Evolutionary conservation across 345 rosid genomes (phyloP), one percentile per base, ranked within the genome.

Genomic region (Lagerstroemia speciosa): DNA sequence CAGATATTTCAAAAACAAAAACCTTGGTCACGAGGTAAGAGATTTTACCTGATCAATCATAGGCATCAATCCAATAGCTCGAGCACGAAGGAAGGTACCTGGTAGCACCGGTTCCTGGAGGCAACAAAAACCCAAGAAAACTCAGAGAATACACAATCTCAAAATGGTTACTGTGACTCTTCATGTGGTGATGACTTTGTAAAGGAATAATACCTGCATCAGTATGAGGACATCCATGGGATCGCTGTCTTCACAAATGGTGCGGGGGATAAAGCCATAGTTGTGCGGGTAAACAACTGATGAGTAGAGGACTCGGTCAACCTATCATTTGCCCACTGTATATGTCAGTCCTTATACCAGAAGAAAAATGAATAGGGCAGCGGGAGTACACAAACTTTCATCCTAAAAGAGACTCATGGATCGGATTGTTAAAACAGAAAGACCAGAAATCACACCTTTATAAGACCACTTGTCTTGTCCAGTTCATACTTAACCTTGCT

Each of bases 201-300:
- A 68, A 65, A 48, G 69, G n/a, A 20, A 55, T 20, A 50, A 19
- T 76, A 89, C 99, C 98, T 94, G 99, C 99, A 94, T 94, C 74
- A 94, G 86, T 70, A 94, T 70, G 75, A 94, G 85, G 65, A 94
- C 99, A 79, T 94, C 98, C 80, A 94, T 89, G 26, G 99, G 99
- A 76, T 94, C 99, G 74, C 92, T 88, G 75, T 94, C 99, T 77
- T 94, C 99, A 72, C 99, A 94, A 48, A 94, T 69, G 64, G 99
- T 94, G 64, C 99, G 83, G 0, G 99, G 99, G 40, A 94, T 94
- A 78, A 94, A 94, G 64, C 99, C 99, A 76, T 94, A 93, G 82
- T 93, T 93, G 84, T 93, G 98, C 0, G 98, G 98, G 84, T 93
- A 93, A 77, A 94, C 99, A 76, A 94, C 96, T 29, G 99, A 94